Conservation (phyloP, 345 rosid genomes). For the Euphorbia lathyris region DNA sequence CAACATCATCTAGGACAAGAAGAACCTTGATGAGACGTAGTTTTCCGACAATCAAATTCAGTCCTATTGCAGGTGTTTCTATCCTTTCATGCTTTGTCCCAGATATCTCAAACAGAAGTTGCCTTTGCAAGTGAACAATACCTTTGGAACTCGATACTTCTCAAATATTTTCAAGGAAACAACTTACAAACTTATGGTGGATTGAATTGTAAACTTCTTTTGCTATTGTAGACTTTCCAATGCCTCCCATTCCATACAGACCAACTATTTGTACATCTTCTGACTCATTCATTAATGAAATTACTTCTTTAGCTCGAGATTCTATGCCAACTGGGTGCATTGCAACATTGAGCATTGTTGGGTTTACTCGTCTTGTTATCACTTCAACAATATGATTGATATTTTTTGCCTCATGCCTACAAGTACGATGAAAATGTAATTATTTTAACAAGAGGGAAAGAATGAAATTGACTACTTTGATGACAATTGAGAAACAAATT, state of each 20-base stretch:
- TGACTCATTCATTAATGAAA: neutral
- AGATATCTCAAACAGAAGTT: conserved; percentile 12
- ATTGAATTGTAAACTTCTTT: conserved; percentile 14
- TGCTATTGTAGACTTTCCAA: conserved; percentile 21
- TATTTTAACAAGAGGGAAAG: too few relatives aligned
- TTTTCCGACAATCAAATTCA: neutral
- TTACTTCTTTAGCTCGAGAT: neutral
- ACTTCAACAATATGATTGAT: conserved; percentile 5
- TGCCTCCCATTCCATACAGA: conserved; percentile 24
- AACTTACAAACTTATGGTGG: conserved; percentile 8
- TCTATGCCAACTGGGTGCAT: conserved; percentile 6
- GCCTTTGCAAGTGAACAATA: conserved; percentile 13
- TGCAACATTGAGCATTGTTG: neutral
- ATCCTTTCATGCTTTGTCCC: conserved; percentile 11
- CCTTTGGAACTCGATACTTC: conserved; percentile 2
- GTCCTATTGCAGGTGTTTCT: neutral
- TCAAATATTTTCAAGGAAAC: conserved; percentile 27
- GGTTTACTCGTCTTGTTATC: neutral
- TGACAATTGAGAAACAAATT: too few relatives aligned
- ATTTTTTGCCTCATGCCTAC: conserved; percentile 6
- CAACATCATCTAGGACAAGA: conserved; percentile 20
- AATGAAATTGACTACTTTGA: too few relatives aligned
- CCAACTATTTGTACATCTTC: conserved; percentile 18
- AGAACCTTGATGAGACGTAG: neutral
- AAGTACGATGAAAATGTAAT: neutral